phyloP scores from a whole-genome alignment of 1,284 basidiomycete species.

The Wolfiporia cocos region DNA sequence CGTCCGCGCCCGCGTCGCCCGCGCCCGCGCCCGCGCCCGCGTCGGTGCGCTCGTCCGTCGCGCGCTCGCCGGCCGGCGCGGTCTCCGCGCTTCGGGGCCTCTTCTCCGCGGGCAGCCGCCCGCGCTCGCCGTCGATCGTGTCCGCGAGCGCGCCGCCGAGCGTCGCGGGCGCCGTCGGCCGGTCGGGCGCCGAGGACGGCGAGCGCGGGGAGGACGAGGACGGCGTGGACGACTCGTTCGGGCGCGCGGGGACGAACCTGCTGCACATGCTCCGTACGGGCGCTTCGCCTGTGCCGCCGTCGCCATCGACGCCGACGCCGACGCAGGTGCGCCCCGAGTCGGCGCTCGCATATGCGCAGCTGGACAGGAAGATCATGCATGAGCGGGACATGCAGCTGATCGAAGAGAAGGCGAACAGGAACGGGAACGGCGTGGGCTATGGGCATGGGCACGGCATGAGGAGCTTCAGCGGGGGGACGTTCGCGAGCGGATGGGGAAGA shows the following conservation, averaged over 20 bases:
- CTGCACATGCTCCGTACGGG: constrained; percentile 42
- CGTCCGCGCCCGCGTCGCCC: neutral
- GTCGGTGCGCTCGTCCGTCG: constrained; percentile 11
- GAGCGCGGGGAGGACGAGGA: too few relatives aligned
- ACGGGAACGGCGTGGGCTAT: constrained; percentile 5
- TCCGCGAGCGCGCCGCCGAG: constrained; percentile 32
- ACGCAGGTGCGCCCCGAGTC: constrained; percentile 10
- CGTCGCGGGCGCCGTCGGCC: constrained; percentile 11
- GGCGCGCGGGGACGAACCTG: constrained; percentile 46
- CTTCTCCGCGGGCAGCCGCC: constrained; percentile 39
- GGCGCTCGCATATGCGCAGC: constrained; percentile 10
- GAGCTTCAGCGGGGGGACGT: too few relatives aligned
- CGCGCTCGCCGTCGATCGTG: constrained; percentile 46
- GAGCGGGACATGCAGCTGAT: constrained; percentile 21
- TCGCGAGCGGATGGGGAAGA: too few relatives aligned
- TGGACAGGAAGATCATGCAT: constrained; percentile 53
- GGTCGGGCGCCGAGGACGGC: too few relatives aligned
- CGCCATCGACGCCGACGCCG: constrained; percentile 12
- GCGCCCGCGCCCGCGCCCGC: constrained; percentile 7
- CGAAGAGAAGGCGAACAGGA: constrained; percentile 3
- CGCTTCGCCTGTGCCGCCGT: constrained; percentile 4
- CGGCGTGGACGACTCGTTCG: constrained; percentile 43
- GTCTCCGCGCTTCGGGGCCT: constrained; percentile 51
- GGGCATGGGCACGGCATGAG: too few relatives aligned
- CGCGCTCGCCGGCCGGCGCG: constrained; percentile 19